Evolutionary conservation across 352 stramenopile species (phyloP).

Genomic region (Phytophthora hibernalis): DNA sequence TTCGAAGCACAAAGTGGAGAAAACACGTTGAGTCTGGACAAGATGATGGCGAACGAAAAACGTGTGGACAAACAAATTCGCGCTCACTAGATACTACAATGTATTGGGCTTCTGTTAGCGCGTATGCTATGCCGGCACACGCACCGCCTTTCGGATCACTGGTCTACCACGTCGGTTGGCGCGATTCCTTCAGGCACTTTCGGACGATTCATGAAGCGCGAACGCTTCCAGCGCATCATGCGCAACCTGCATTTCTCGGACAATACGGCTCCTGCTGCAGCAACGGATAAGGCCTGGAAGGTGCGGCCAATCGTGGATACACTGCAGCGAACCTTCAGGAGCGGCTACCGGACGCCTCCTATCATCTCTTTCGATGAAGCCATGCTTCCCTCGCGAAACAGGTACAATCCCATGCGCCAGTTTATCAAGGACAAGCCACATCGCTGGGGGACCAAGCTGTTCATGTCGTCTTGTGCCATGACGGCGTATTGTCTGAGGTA

Average conservation of each 20-base stretch:
- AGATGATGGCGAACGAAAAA: constrained; percentile 1
- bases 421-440: constrained; percentile 21
- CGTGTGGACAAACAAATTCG: background rate
- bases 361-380: constrained; percentile 18
- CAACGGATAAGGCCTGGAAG: constrained; percentile 10
- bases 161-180: constrained; percentile 11
- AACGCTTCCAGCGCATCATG: constrained; percentile 16
- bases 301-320: constrained; percentile 21
- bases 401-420: constrained; percentile 23
- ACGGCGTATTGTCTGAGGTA: background rate
- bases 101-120: background rate
- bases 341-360: constrained; percentile 1
- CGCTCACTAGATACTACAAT: background rate
- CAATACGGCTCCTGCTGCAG: background rate
- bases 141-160: constrained; percentile 2
- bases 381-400: constrained; percentile 9
- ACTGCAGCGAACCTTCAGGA: constrained; percentile 9
- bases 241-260: constrained; percentile 16
- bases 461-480: constrained; percentile 15
- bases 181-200: constrained; percentile 10
- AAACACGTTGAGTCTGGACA: background rate
- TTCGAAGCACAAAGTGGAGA: background rate
- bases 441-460: constrained; percentile 27
- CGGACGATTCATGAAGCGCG: constrained; percentile 9
- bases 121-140: constrained; percentile 4